Evolutionary conservation across 1,284 basidiomycete species (phyloP), one percentile per base, ranked within the genome.

Genomic region (Apiotrichum montevideense): DNA sequence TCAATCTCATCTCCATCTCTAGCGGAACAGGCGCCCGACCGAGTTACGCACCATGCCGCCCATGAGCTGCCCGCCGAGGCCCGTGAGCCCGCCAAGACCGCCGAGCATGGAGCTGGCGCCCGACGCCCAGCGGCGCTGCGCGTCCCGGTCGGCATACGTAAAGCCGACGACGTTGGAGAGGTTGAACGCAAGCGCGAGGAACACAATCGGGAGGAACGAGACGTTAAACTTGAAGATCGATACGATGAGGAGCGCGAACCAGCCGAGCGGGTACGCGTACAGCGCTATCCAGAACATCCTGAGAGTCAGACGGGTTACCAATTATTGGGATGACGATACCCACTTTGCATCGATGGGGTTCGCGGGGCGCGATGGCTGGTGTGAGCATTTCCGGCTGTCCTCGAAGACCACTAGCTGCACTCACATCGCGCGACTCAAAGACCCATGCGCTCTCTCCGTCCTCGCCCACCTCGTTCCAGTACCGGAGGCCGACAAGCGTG

Each of bases 391-490:
- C 5, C 33, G n/a, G 9, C n/a, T n/a, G n/a, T n/a, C n/a, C 7
- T 42, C n/a, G n/a, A n/a, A n/a, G n/a, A n/a, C n/a, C n/a, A n/a
- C n/a, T n/a, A n/a, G n/a, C n/a, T 39, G 29, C 29, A 39, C 85
- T 70, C 76, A 92, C 91, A 75, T 95, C 92, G 69, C 90, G 83
- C 65, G 87, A 88, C 78, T 95, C 92, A 66, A 96, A 96, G 3
- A 96, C 92, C 92, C 92, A 96, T 63, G 87, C 90, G 71, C 87
- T 91, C 71, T 94, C 90, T 2, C 93, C 93, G 65, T 96, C 91
- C 55, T 95, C 92, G 67, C 96, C 91, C 11, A 97, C 91, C 76
- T 96, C 92, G 73, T 96, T 97, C 93, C 93, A 97, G 71, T 93
- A 97, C 55, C 93, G 82, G 62, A 97, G 78, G 10, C 93, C 93